Evolutionary conservation across 805 yeast species (phyloP), one percentile per base, ranked within the genome.

Genomic region (Suhomyces pyralidae): DNA sequence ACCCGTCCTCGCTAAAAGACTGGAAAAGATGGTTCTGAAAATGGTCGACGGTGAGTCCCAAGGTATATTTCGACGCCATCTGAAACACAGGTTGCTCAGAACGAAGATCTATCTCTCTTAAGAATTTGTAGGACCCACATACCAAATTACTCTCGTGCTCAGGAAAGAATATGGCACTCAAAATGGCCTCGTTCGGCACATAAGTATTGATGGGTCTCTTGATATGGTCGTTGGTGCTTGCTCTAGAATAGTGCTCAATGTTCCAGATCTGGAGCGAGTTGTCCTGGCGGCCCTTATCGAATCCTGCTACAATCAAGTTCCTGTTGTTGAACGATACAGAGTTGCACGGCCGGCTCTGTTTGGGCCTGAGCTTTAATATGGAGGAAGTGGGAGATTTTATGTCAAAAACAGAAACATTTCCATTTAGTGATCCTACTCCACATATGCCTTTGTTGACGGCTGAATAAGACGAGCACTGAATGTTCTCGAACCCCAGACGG

Each of bases 181-280:
- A 71, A 0, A 93, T 80, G 6, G 88, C 83, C 64, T 92, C 98
- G 59, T 88, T 86, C 26, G 85, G 82, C 24, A 89, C 75, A 59
- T 78, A 85, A 0, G 86, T 77, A 47, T 77, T 73, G 7, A 81
- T 67, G 3, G 89, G 85, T 50, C 79, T 55, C n/a, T 76, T 74
- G 1, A 80, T 70, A 49, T 81, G 82, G 32, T 81, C 81, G 53
- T 78, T 78, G 20, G 74, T 74, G 49, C 78, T 71, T 44, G 66
- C 67, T 46, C 74, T 67, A 1, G 81, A 71, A 55, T 82, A 86
- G 58, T 83, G 84, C 51, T 81, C 82, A 3, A 88, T 74, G 63
- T 90, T 90, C 92, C 94, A 92, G 4, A 92, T 76, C 58, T 87
- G 87, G 44, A 92, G 70, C 20, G 93, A 84, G 53, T 83, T 81